Evolutionary conservation across 1,284 basidiomycete species (phyloP), one percentile per base, ranked within the genome.

Genomic region (Ganoderma lingzhi): DNA sequence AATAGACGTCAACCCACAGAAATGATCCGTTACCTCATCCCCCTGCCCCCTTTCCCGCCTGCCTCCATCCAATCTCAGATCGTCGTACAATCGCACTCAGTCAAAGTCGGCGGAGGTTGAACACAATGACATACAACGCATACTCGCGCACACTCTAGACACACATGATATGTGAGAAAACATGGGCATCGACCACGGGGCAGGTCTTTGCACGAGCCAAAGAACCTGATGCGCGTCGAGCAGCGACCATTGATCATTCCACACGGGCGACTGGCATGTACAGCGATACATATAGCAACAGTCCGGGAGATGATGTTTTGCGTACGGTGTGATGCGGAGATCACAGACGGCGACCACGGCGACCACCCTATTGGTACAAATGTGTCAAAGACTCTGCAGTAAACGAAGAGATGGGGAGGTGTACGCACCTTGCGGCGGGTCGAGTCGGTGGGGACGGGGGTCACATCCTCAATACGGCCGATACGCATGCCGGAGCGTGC

Each of bases 401-500:
- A 45, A 53, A 17, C 1, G 53, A 51, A 15, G 48, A 59, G 39
- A 64, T 53, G 0, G 44, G 62, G 3, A 4, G 2, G 14, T 48
- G 42, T 53, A 80, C 84, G 71, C 70, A 94, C 93, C 92, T 97
- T 99, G 86, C 96, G 91, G 80, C 97, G 92, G 78, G 97, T 99
- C 75, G 93, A 96, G 85, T 99, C 98, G 72, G 97, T 97, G 72
- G 97, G 97, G 75, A 97, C 91, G 77, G 97, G 97, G 69, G 97
- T 99, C 71, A 99, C 97, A 76, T 95, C 94, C 87, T 97, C 97
- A 78, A 99, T 99, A 77, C 97, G 91, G 73, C 97, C 98, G 78
- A 99, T 99, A 78, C 95, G 88, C 96, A 99, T 98, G 69, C 98
- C 97, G 73, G 97, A 93, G 87, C 98, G 97, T 79, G 97, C 98